phyloP scores from a whole-genome alignment of 805 yeast genomes.

The Grigorovia jiainica region DNA sequence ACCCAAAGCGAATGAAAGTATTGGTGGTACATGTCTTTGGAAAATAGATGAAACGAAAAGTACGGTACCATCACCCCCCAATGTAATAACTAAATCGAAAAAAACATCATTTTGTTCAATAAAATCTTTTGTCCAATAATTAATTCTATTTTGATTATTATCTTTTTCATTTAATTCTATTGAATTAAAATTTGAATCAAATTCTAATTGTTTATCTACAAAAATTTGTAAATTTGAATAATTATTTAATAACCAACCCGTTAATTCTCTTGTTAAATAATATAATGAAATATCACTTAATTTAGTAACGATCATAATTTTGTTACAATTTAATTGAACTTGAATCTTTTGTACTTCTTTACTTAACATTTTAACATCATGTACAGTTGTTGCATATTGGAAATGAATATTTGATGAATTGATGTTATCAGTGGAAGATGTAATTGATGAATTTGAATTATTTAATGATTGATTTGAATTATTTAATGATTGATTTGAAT shows the following conservation, averaged over 20 bases:
- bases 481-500: too few species aligned
- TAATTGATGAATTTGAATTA: too few species aligned
- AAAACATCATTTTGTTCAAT: conserved; percentile 35
- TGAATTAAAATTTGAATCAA: conserved; percentile 55
- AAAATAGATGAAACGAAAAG: conserved; percentile 79
- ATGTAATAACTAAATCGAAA: conserved; percentile 72
- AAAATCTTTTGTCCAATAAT: conserved; percentile 61
- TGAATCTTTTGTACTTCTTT: conserved; percentile 62
- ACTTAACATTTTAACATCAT: conserved; percentile 69
- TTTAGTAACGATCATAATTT: conserved; percentile 79
- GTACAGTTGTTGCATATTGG: conserved; percentile 70
- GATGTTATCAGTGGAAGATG: not conserved
- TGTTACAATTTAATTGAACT: conserved; percentile 56
- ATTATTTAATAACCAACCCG: conserved; percentile 57
- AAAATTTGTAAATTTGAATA: conserved; percentile 42
- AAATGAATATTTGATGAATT: conserved; percentile 36
- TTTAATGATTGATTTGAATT: not conserved
- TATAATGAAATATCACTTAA: conserved; percentile 76
- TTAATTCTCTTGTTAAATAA: conserved; percentile 66
- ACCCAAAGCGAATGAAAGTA: conserved; percentile 80
- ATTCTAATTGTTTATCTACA: conserved; percentile 61
- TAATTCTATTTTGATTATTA: conserved; percentile 34
- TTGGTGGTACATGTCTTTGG: conserved; percentile 83
- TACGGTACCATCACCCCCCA: conserved; percentile 98
- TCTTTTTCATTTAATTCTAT: conserved; percentile 38